phyloP scores from a whole-genome alignment of 2,329 filamentous ascomycete species.

The Fusarium drepaniforme region DNA sequence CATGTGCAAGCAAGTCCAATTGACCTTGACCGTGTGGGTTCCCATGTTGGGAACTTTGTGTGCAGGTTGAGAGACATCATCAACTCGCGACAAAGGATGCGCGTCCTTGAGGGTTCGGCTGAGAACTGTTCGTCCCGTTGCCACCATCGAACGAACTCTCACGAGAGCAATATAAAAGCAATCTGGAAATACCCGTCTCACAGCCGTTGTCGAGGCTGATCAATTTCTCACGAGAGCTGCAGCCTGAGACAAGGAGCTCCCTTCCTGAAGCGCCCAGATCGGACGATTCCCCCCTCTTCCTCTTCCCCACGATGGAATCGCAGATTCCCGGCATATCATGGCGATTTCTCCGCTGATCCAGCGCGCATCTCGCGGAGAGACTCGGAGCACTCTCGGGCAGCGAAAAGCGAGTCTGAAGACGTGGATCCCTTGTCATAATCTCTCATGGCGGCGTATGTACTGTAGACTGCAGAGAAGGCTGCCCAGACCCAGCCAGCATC shows the following conservation, averaged over 20 bases:
- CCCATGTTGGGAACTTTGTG: slow-evolving; percentile 12
- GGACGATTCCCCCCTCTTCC: slow-evolving; percentile 21
- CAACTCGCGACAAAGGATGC: slow-evolving; percentile 5
- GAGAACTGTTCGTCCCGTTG: slow-evolving; percentile 1
- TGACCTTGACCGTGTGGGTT: not conserved
- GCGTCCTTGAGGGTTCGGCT: not conserved
- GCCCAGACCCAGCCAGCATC: not conserved
- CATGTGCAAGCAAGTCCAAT: slow-evolving; percentile 1
- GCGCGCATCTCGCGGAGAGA: slow-evolving; percentile 33
- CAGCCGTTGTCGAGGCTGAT: slow-evolving; percentile 10
- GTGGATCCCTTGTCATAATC: slow-evolving; percentile 36
- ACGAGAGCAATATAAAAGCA: slow-evolving; percentile 10
- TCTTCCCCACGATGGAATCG: slow-evolving; percentile 31
- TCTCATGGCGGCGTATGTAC: slow-evolving; percentile 1
- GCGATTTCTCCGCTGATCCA: slow-evolving; percentile 13
- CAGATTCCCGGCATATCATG: slow-evolving; percentile 23
- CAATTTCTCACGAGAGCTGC: not conserved
- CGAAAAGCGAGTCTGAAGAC: slow-evolving; percentile 17
- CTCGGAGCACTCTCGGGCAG: slow-evolving; percentile 35
- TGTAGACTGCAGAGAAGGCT: not conserved
- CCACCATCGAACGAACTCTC: slow-evolving; percentile 23
- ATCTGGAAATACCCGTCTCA: slow-evolving; percentile 10
- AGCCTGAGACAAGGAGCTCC: slow-evolving; percentile 14
- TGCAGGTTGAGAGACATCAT: slow-evolving; percentile 19
- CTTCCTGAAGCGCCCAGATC: slow-evolving; percentile 19